Conservation (phyloP, 2,329 filamentous ascomycete genomes). For the Fusarium newnesense region DNA sequence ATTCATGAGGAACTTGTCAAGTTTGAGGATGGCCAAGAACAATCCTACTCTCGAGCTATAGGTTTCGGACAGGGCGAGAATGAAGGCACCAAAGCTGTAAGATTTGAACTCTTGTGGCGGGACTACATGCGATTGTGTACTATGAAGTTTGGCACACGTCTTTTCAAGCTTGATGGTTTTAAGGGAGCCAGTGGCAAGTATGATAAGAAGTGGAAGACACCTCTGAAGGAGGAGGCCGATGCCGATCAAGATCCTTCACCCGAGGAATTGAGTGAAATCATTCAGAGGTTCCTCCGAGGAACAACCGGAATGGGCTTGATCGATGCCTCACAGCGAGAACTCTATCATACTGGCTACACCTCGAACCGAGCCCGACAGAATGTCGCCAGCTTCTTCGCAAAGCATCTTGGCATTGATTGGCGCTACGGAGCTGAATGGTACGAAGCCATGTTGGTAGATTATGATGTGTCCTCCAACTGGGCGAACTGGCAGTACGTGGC, state of each 20-base stretch:
- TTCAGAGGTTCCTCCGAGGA: slow-evolving; percentile 72
- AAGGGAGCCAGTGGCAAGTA: slow-evolving; percentile 55
- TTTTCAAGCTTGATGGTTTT: slow-evolving; percentile 75
- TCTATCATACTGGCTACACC: slow-evolving; percentile 80
- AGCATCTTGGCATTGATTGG: slow-evolving; percentile 82
- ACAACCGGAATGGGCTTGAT: slow-evolving; percentile 81
- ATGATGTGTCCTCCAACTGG: slow-evolving; percentile 82
- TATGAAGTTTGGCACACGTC: slow-evolving; percentile 71
- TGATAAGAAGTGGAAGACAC: slow-evolving; percentile 61
- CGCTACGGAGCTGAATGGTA: slow-evolving; percentile 85
- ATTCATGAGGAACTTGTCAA: slow-evolving; percentile 73
- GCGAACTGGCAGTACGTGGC: slow-evolving; percentile 86
- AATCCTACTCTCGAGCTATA: slow-evolving; percentile 51
- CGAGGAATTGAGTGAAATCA: slow-evolving; percentile 56
- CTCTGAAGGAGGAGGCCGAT: slow-evolving; percentile 44
- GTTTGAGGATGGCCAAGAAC: slow-evolving; percentile 72
- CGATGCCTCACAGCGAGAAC: slow-evolving; percentile 79
- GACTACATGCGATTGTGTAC: slow-evolving; percentile 85
- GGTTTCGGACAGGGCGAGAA: slow-evolving; percentile 79
- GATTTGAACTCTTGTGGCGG: slow-evolving; percentile 80
- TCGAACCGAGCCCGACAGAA: slow-evolving; percentile 82
- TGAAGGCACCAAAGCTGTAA: slow-evolving; percentile 73
- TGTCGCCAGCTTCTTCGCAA: slow-evolving; percentile 77
- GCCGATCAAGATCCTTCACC: slow-evolving; percentile 53
- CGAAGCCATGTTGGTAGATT: slow-evolving; percentile 78